Conservation (phyloP, 2,329 filamentous ascomycete species). For the Whalleya microplaca region DNA sequence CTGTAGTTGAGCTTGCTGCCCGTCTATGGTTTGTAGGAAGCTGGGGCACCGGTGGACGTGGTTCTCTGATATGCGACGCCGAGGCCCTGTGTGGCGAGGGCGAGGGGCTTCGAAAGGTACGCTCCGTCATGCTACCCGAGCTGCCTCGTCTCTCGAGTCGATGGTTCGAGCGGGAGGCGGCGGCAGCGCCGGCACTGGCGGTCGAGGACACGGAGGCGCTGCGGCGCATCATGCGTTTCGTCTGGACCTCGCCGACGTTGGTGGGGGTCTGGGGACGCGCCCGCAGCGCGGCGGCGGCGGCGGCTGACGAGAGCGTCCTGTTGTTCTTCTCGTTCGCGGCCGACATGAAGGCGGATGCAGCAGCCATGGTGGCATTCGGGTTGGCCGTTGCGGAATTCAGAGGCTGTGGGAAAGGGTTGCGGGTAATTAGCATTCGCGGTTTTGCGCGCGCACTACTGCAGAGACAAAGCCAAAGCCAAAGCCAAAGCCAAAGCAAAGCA, state of each 20-base stretch:
- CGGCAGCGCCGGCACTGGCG: conserved; percentile 48
- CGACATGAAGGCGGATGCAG: conserved; percentile 76
- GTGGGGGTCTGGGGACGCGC: conserved; percentile 78
- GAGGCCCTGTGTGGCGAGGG: conserved; percentile 63
- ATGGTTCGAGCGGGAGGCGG: conserved; percentile 40
- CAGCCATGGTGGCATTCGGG: conserved; percentile 77
- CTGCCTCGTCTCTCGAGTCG: conserved; percentile 69
- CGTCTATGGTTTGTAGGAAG: conserved; percentile 56
- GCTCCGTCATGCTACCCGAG: conserved; percentile 81
- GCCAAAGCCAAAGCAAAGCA: conserved; percentile 19
- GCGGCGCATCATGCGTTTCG: conserved; percentile 80
- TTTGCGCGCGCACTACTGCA: conserved; percentile 5
- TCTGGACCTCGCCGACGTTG: conserved; percentile 80
- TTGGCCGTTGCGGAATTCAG: conserved; percentile 67
- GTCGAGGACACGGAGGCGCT: conserved; percentile 73
- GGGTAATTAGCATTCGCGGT: conserved; percentile 16
- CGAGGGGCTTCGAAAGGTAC: conserved; percentile 82
- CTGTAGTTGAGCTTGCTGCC: conserved; percentile 45
- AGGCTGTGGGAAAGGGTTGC: conserved; percentile 51
- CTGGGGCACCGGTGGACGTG: conserved; percentile 75
- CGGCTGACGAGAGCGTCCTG: conserved; percentile 76
- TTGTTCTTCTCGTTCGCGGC: conserved; percentile 61
- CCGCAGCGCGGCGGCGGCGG: conserved; percentile 82
- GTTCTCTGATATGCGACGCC: conserved; percentile 42
- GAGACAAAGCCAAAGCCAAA: conserved; percentile 19